These are phyloP conservation scores for Tardiomyces depauwii DNA, from an alignment of 1,139 yeast genomes.

Conservation along the genomic window DNA sequence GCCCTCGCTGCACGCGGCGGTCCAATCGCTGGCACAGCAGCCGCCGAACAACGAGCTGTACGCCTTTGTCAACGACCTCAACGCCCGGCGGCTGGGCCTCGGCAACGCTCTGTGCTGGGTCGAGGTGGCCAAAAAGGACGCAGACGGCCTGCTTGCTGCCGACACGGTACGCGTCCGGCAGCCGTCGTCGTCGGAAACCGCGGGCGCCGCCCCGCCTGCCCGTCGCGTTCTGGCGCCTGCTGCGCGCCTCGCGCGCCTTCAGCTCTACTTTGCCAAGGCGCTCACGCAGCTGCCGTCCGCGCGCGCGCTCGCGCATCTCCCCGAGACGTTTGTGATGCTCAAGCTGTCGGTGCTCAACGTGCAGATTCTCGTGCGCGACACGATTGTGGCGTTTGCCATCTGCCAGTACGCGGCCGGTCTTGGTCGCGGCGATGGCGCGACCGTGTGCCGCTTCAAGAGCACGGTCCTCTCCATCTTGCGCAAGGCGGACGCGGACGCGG, in stretches of 20 bases:
- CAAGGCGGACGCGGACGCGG: background rate
- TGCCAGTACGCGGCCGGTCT: constrained; percentile 12
- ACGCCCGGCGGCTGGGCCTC: constrained; percentile 7
- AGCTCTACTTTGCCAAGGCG: constrained; percentile 7
- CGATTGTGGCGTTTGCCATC: constrained; percentile 14
- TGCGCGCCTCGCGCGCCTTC: background rate
- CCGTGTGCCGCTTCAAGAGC: constrained; percentile 11
- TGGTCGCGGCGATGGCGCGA: constrained; percentile 7
- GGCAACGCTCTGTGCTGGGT: constrained; percentile 12
- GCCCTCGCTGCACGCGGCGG: background rate
- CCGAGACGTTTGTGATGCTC: constrained; percentile 14
- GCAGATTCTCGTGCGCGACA: constrained; percentile 12
- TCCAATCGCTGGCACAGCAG: background rate
- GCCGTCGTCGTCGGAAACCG: background rate
- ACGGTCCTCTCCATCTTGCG: constrained; percentile 8
- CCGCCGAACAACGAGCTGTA: constrained; percentile 9
- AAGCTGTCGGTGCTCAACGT: constrained; percentile 13
- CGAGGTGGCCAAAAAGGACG: constrained; percentile 5
- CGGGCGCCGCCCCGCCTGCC: background rate
- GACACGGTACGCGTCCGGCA: background rate
- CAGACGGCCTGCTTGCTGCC: background rate
- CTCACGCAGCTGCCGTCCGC: constrained; percentile 9
- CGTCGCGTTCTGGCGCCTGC: background rate
- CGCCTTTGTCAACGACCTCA: constrained; percentile 13
- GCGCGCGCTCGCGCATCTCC: constrained; percentile 7